Evolutionary conservation across 371 early-diverging fungal species (phyloP).

Genomic region (Mucor velutinosus): DNA sequence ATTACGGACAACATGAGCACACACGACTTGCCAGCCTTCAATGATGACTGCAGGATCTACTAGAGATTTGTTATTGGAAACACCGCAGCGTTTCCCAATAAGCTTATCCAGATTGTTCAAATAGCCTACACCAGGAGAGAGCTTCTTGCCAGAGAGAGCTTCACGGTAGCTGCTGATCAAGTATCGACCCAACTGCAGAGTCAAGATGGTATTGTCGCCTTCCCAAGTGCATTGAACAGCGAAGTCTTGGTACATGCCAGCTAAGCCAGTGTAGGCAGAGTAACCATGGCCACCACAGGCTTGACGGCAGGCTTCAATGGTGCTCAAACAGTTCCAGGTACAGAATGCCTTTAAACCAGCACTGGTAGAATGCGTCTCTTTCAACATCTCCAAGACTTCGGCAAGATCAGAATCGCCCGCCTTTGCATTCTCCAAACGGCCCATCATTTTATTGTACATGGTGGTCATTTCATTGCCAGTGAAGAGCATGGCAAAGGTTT

Average conservation of each 20-base stretch:
- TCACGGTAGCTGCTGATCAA: slow-evolving; percentile 82
- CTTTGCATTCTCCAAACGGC: slow-evolving; percentile 64
- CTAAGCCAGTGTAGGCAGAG: slow-evolving; percentile 87
- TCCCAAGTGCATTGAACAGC: slow-evolving; percentile 96
- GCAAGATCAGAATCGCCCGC: slow-evolving; percentile 69
- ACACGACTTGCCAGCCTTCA: slow-evolving; percentile 84
- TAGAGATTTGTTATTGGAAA: slow-evolving; percentile 55
- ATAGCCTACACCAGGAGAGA: slow-evolving; percentile 82
- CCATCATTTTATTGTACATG: slow-evolving; percentile 81
- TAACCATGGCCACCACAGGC: slow-evolving; percentile 93
- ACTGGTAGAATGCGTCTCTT: slow-evolving; percentile 90
- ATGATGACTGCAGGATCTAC: slow-evolving; percentile 63
- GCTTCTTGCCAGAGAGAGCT: slow-evolving; percentile 71
- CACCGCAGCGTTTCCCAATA: slow-evolving; percentile 57
- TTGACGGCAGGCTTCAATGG: slow-evolving; percentile 91
- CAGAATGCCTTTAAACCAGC: slow-evolving; percentile 94
- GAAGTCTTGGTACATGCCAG: slow-evolving; percentile 86
- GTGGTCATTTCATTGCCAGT: slow-evolving; percentile 81
- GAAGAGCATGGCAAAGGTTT: slow-evolving; percentile 90
- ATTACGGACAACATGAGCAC: slow-evolving; percentile 81
- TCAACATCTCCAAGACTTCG: slow-evolving; percentile 74
- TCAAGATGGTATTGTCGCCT: slow-evolving; percentile 90
- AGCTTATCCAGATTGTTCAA: slow-evolving; percentile 62
- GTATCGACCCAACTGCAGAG: slow-evolving; percentile 89
- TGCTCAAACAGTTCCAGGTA: slow-evolving; percentile 87